Evolutionary conservation across 441 rosid genomes (phyloP).

Genomic region (Erodium chrysanthum): DNA sequence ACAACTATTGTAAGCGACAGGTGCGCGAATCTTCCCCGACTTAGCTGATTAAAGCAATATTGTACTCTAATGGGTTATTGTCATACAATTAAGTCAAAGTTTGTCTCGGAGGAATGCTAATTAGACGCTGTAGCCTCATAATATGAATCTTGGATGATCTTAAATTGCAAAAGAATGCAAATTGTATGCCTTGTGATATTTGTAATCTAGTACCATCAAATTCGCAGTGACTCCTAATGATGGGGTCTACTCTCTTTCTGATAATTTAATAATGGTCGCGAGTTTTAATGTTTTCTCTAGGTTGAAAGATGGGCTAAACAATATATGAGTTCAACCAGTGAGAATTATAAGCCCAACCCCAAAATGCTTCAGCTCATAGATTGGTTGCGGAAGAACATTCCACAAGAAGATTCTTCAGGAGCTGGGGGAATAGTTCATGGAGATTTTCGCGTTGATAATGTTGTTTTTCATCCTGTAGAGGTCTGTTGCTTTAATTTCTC

Average conservation of each 20-base stretch:
- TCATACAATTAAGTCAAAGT: too few relatives aligned
- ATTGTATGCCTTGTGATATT: too few relatives aligned
- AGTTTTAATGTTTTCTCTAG: constrained; percentile 29
- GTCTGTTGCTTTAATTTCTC: constrained; percentile 28
- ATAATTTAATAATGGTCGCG: neutral
- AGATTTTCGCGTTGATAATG: constrained; percentile 85
- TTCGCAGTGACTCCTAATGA: too few relatives aligned
- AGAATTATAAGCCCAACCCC: constrained; percentile 59
- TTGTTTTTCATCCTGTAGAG: constrained; percentile 86
- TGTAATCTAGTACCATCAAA: too few relatives aligned
- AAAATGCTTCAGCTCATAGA: constrained; percentile 67
- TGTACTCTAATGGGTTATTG: too few relatives aligned
- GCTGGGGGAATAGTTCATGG: constrained; percentile 85
- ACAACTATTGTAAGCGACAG: constrained; percentile 75
- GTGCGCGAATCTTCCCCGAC: constrained; percentile 23
- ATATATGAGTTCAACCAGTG: constrained; percentile 69
- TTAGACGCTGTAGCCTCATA: too few relatives aligned
- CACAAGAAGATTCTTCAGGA: constrained; percentile 66
- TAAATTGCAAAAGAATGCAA: too few relatives aligned
- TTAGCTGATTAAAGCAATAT: too few relatives aligned
- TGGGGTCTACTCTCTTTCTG: neutral
- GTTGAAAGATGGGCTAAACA: constrained; percentile 91
- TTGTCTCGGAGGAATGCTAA: too few relatives aligned
- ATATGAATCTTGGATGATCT: too few relatives aligned
- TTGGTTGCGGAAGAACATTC: constrained; percentile 61